Conservation (phyloP, 106 monocot genomes). For the Amphibolis antarctica region DNA sequence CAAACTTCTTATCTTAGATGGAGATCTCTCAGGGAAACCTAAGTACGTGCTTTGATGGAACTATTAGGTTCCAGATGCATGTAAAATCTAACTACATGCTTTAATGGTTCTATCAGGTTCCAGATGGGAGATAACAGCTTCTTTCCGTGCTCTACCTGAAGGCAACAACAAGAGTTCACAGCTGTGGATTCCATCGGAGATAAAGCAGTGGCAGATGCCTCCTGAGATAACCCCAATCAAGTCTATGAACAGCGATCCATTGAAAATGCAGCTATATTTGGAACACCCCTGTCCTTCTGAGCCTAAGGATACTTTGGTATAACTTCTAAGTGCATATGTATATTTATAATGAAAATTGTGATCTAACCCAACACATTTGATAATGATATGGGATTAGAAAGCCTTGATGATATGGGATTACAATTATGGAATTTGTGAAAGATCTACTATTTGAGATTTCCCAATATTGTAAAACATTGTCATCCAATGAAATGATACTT, state of each 20-base stretch:
- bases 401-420: too few species aligned
- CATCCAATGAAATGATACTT: too few species aligned
- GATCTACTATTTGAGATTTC: too few species aligned
- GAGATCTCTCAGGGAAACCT: not conserved
- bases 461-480: too few species aligned
- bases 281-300: constrained; percentile 71
- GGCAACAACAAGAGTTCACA: constrained; percentile 28
- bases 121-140: constrained; percentile 79
- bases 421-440: too few species aligned
- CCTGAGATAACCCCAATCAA: constrained; percentile 85
- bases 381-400: too few species aligned
- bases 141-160: constrained; percentile 57
- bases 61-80: constrained; percentile 48
- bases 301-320: constrained; percentile 17
- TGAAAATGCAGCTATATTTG: constrained; percentile 81
- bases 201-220: constrained; percentile 74
- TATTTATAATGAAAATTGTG: too few species aligned
- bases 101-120: constrained; percentile 24
- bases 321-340: not conserved
- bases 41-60: constrained; percentile 1
- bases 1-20: not conserved
- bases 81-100: not conserved
- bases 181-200: constrained; percentile 88
- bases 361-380: too few species aligned
- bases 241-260: constrained; percentile 73